Evolutionary conservation across 1,284 basidiomycete genomes (phyloP), one percentile per base, ranked within the genome.

Genomic region (Heterobasidion parviporum): DNA sequence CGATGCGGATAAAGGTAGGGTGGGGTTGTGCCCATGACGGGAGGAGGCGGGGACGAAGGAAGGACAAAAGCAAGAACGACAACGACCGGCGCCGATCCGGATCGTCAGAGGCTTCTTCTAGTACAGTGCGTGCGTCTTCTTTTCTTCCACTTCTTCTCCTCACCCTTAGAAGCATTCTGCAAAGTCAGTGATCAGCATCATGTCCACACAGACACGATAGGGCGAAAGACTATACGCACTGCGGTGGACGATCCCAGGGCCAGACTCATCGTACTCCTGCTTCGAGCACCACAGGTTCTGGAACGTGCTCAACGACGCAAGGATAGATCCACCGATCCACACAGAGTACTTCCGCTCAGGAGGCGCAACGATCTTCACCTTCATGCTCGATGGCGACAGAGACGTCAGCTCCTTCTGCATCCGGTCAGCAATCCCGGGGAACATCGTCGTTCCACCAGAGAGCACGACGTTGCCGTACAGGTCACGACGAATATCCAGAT

Each of bases 311-410:
- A 98, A 85, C 57, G 94, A 97, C 38, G 94, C 93, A 59, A 97
- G 80, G 72, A 98, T 98, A 62, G 93, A 96, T 67, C 95, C 95
- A 83, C 95, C 95, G 69, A 98, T 98, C 95, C 94, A 98, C 76
- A 97, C 95, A 54, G 90, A 92, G 81, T 92, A 92, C 74, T 92
- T 94, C 67, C 92, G 79, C 78, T 94, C 92, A 47, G 92, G 92
- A 55, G 92, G 92, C 63, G 91, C 89, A 58, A 92, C 87, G 57
- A 94, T 93, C 85, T 93, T 94, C 80, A 96, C 89, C 87, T 94
- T 96, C 89, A 97, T 83, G 74, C 80, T 85, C 61, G 81, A 76
- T 44, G 94, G 94, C 57, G 91, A 82, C 59, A 97, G 81, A 35
- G 89, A 80, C 52, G 91, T 92, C 71, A 98, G 83, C 79, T 98